These are phyloP conservation scores for Schwanniomyces vanrijiae DNA, from an alignment of 805 yeast species.

Conservation along the genomic window DNA sequence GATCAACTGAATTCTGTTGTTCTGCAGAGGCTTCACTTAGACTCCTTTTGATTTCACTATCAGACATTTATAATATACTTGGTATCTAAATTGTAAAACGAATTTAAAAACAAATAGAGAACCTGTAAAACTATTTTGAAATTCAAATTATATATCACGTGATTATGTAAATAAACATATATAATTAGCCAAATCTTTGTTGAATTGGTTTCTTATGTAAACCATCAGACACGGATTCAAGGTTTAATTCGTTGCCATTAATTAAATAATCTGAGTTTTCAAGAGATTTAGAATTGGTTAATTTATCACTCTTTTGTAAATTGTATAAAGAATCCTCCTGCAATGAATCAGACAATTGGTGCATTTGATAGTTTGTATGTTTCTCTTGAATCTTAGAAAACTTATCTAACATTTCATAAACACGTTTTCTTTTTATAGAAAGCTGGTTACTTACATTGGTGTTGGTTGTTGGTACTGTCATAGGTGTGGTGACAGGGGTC, in stretches of 20 bases:
- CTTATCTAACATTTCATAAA: slow-evolving; percentile 42
- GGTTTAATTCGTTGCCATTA: background rate
- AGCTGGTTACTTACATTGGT: slow-evolving; percentile 23
- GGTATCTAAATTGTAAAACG: slow-evolving; percentile 11
- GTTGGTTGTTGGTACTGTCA: slow-evolving; percentile 14
- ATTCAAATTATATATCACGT: background rate
- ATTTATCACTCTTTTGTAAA: background rate
- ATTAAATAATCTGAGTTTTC: slow-evolving; percentile 6
- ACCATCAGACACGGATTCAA: background rate
- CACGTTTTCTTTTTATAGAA: slow-evolving; percentile 37
- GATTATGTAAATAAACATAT: background rate
- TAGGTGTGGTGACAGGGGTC: slow-evolving; percentile 21
- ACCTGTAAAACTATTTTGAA: background rate
- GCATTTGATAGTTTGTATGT: slow-evolving; percentile 18
- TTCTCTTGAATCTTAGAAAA: slow-evolving; percentile 36
- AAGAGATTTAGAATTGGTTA: background rate
- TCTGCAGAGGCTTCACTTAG: slow-evolving; percentile 3
- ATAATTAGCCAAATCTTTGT: background rate
- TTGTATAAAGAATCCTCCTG: background rate
- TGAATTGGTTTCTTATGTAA: background rate
- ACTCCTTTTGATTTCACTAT: slow-evolving; percentile 5
- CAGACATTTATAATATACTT: slow-evolving; percentile 3
- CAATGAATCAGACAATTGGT: background rate
- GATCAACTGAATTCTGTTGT: slow-evolving; percentile 4
- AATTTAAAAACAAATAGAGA: background rate